Evolutionary conservation across 1,139 yeast genomes (phyloP).

Genomic region (Wickerhamomyces sp.): DNA sequence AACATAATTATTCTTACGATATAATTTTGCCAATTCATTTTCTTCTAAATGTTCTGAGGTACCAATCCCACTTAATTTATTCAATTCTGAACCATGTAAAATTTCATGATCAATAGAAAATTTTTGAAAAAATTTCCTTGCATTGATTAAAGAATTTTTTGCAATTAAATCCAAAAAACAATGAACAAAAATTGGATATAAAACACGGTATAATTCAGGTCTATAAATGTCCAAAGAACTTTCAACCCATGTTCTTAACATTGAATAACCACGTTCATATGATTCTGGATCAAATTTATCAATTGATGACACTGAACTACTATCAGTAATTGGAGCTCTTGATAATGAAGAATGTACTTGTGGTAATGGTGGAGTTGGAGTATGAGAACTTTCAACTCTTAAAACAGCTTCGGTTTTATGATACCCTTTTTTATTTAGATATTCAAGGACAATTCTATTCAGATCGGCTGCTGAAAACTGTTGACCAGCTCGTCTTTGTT

Average conservation of each 20-base stretch:
- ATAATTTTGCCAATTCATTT: slow-evolving; percentile 74
- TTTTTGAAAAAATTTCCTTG: slow-evolving; percentile 70
- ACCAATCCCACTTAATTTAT: slow-evolving; percentile 66
- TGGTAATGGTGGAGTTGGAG: slow-evolving; percentile 50
- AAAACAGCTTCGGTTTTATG: slow-evolving; percentile 92
- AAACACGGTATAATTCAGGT: slow-evolving; percentile 76
- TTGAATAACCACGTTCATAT: slow-evolving; percentile 71
- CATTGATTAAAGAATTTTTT: slow-evolving; percentile 54
- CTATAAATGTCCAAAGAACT: slow-evolving; percentile 87
- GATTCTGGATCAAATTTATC: slow-evolving; percentile 54
- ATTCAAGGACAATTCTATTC: slow-evolving; percentile 86
- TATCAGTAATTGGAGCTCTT: slow-evolving; percentile 18
- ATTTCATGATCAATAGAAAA: slow-evolving; percentile 70
- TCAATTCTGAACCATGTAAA: slow-evolving; percentile 75
- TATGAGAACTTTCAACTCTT: slow-evolving; percentile 79
- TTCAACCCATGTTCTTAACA: slow-evolving; percentile 86
- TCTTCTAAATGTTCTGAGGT: slow-evolving; percentile 78
- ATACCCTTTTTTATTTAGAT: slow-evolving; percentile 88
- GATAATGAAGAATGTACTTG: slow-evolving; percentile 24
- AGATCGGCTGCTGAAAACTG: slow-evolving; percentile 68
- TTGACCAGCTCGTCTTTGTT: slow-evolving; percentile 19
- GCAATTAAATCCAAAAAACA: slow-evolving; percentile 74
- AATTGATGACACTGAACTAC: slow-evolving; percentile 26
- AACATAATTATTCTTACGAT: slow-evolving; percentile 67
- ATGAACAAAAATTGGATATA: slow-evolving; percentile 90